Conservation (phyloP, 306 rosid genomes). For the Clitoria ternatea region DNA sequence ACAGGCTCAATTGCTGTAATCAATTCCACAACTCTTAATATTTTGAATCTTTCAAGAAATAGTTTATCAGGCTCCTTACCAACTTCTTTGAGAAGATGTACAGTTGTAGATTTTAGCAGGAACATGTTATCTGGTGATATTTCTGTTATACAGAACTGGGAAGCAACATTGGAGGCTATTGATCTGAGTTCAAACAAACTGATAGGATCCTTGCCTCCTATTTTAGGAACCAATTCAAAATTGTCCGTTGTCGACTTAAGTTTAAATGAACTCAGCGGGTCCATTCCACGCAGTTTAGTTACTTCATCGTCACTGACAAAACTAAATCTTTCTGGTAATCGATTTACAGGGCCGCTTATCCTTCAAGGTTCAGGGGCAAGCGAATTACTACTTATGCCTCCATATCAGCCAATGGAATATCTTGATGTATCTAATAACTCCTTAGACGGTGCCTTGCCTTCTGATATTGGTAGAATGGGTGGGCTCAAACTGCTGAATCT, state of each 20-base stretch:
- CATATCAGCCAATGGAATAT: conserved; percentile 49
- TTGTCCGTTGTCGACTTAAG: conserved; percentile 68
- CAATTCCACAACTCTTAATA: conserved; percentile 62
- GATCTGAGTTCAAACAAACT: conserved; percentile 80
- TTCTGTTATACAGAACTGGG: conserved; percentile 66
- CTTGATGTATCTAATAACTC: conserved; percentile 78
- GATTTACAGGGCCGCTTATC: conserved; percentile 64
- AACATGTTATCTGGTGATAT: conserved; percentile 64
- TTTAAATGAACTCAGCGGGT: conserved; percentile 66
- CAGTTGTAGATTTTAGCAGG: conserved; percentile 57
- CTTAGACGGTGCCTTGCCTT: conserved; percentile 65
- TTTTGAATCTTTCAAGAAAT: conserved; percentile 78
- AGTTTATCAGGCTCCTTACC: conserved; percentile 76
- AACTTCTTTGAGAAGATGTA: conserved; percentile 38
- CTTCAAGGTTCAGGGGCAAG: conserved; percentile 62
- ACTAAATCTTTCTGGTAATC: conserved; percentile 84
- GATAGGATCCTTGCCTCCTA: conserved; percentile 73
- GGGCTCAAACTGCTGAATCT: conserved; percentile 79
- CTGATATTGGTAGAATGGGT: conserved; percentile 66
- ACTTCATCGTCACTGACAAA: conserved; percentile 53
- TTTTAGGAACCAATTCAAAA: conserved; percentile 49
- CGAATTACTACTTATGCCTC: conserved; percentile 66
- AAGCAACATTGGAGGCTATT: conserved; percentile 59
- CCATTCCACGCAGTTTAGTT: conserved; percentile 74
- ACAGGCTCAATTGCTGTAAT: conserved; percentile 71